These are phyloP conservation scores for Nemania sp. DNA, from an alignment of 2,329 filamentous ascomycete genomes.

Conservation along the genomic window DNA sequence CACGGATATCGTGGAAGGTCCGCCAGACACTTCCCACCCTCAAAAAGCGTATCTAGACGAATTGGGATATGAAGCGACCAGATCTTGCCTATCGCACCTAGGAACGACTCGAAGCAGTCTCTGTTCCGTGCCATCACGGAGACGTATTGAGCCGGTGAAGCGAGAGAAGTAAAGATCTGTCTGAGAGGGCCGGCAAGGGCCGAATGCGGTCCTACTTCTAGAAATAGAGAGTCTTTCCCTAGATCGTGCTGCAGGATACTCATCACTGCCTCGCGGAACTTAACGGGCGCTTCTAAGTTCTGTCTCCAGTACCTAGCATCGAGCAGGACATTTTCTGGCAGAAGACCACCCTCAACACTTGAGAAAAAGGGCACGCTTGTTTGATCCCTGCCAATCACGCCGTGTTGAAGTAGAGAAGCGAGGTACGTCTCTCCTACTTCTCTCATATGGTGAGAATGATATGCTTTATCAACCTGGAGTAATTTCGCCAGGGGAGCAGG, in stretches of 20 bases:
- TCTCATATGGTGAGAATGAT: constrained; percentile 3
- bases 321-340: constrained; percentile 26
- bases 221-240: constrained; percentile 9
- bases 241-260: constrained; percentile 3
- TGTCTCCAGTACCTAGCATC: constrained; percentile 31
- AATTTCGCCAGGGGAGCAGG: background rate
- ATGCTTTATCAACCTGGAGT: constrained; percentile 4
- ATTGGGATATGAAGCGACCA: constrained; percentile 25
- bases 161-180: too few species aligned
- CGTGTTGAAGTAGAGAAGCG: background rate
- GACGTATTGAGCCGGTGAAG: too few species aligned
- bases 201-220: constrained; percentile 33
- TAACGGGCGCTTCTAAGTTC: constrained; percentile 38
- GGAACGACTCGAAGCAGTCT: constrained; percentile 9
- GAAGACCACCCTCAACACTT: constrained; percentile 39
- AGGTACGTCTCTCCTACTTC: background rate
- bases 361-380: constrained; percentile 25
- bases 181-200: constrained; percentile 31
- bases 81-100: constrained; percentile 27
- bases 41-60: constrained; percentile 2
- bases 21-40: background rate
- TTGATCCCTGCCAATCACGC: background rate
- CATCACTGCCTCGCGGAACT: constrained; percentile 41
- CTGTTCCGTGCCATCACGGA: background rate
- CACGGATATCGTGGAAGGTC: constrained; percentile 29